A percentile compares a stretch with the other conserved stretches of the same genome.
These are phyloP conservation scores for Leishmania aethiopica DNA, from an alignment of 208 protist genomes.

Conservation along the genomic window DNA sequence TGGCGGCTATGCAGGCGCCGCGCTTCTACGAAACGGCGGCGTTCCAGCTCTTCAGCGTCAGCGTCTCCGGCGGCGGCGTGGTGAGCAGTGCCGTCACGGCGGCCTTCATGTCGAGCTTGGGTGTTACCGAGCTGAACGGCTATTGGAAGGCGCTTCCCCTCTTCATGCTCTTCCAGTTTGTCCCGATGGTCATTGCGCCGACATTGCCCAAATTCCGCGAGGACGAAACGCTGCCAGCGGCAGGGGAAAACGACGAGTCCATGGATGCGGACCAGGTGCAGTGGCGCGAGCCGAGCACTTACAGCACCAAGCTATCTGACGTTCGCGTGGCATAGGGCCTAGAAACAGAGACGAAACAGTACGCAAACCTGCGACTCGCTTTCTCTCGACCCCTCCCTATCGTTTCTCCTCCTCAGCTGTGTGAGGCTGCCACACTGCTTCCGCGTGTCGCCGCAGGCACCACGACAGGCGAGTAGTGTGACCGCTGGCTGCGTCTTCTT, in stretches of 20 bases:
- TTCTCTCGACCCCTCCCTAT: no score
- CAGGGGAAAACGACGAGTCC: neutral
- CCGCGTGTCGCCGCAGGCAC: neutral
- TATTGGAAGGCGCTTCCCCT: conserved; percentile 37
- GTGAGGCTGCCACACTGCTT: neutral
- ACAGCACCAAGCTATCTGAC: neutral
- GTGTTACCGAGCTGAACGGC: conserved; percentile 6
- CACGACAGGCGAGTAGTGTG: neutral
- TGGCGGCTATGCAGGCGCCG: conserved; percentile 41
- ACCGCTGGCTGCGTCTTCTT: neutral
- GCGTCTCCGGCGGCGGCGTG: conserved; percentile 24
- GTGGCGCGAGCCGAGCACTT: neutral
- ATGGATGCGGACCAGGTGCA: conserved; percentile 1
- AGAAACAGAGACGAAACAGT: neutral
- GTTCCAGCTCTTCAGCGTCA: conserved; percentile 39
- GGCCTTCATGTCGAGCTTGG: conserved; percentile 21
- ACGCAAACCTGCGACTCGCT: neutral
- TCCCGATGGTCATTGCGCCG: conserved; percentile 27
- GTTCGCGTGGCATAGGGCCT: neutral
- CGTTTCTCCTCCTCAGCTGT: neutral
- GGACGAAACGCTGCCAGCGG: conserved; percentile 24
- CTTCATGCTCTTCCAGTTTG: conserved; percentile 32
- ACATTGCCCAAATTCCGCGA: conserved; percentile 26
- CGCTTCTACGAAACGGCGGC: conserved; percentile 32
- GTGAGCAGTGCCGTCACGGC: conserved; percentile 15